Conservation (phyloP, 148 eudicot species). For the Diospyros kaki region DNA sequence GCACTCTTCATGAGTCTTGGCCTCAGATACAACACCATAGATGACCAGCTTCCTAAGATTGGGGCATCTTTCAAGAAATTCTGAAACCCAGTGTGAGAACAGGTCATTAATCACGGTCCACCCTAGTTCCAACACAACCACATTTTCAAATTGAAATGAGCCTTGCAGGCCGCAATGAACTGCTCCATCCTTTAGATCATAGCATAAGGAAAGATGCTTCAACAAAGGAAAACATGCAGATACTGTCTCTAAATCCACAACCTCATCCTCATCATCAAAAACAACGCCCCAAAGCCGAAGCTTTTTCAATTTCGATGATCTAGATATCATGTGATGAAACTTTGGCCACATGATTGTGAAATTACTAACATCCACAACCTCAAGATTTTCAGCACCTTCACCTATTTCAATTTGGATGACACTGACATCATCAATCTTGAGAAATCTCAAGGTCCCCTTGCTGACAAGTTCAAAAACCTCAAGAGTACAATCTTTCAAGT, state of each 20-base stretch:
- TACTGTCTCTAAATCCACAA: constrained; percentile 74
- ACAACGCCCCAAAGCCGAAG: constrained; percentile 86
- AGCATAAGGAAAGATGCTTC: constrained; percentile 52
- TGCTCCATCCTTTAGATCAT: constrained; percentile 62
- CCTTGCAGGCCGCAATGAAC: constrained; percentile 65
- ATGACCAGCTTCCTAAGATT: constrained; percentile 66
- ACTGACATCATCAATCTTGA: constrained; percentile 84
- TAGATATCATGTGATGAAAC: constrained; percentile 74
- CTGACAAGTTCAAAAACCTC: constrained; percentile 77
- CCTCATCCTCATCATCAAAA: constrained; percentile 80
- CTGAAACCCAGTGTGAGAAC: constrained; percentile 68
- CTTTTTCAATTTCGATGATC: constrained; percentile 62
- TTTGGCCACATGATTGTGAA: constrained; percentile 87
- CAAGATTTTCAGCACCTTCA: constrained; percentile 70
- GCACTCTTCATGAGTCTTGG: constrained; percentile 79
- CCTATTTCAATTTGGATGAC: constrained; percentile 87
- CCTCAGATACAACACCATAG: constrained; percentile 72
- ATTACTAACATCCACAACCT: constrained; percentile 77
- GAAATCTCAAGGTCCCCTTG: constrained; percentile 59
- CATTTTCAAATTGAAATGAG: constrained; percentile 52
- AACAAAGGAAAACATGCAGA: constrained; percentile 66
- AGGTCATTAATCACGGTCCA: constrained; percentile 64
- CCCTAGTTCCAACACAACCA: constrained; percentile 68
- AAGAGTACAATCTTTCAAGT: constrained; percentile 76
- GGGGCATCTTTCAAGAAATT: constrained; percentile 68